phyloP scores from a whole-genome alignment of 257 asterid genomes.

The Datura wrightii region DNA sequence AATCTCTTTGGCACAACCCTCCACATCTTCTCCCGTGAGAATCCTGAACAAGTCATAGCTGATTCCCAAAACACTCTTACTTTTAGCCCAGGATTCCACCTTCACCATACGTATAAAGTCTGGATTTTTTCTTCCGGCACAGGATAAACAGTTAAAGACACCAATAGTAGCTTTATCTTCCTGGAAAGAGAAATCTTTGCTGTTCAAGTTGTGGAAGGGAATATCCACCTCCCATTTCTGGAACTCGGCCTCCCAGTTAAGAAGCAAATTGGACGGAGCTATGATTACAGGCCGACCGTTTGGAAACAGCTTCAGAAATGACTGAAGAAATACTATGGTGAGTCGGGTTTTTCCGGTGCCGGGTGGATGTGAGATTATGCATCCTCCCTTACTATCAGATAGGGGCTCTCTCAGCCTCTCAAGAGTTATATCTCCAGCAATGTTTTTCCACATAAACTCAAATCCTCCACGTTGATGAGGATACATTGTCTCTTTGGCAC shows the following conservation, averaged over 20 bases:
- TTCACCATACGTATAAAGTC: conserved; percentile 44
- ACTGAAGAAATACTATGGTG: conserved; percentile 62
- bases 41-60: conserved; percentile 60
- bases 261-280: conserved; percentile 77
- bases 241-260: conserved; percentile 71
- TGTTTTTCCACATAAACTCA: no score
- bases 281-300: conserved; percentile 63
- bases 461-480: no score
- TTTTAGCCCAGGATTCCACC: conserved; percentile 58
- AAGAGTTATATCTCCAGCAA: no score
- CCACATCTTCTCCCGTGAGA: conserved; percentile 46
- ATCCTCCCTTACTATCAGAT: no score
- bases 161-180: conserved; percentile 37
- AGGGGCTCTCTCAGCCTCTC: no score
- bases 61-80: conserved; percentile 57
- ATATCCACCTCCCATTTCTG: conserved; percentile 54
- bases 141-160: conserved; percentile 23
- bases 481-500: no score
- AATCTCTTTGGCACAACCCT: conserved; percentile 29
- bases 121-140: conserved; percentile 8
- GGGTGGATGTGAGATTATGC: conserved; percentile 85
- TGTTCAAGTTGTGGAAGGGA: conserved; percentile 66
- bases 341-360: conserved; percentile 82
- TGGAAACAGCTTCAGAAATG: conserved; percentile 61
- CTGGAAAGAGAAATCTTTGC: conserved; percentile 37